Evolutionary conservation across 305 asterid genomes (phyloP).

Genomic region (Ilex paraguariensis): DNA sequence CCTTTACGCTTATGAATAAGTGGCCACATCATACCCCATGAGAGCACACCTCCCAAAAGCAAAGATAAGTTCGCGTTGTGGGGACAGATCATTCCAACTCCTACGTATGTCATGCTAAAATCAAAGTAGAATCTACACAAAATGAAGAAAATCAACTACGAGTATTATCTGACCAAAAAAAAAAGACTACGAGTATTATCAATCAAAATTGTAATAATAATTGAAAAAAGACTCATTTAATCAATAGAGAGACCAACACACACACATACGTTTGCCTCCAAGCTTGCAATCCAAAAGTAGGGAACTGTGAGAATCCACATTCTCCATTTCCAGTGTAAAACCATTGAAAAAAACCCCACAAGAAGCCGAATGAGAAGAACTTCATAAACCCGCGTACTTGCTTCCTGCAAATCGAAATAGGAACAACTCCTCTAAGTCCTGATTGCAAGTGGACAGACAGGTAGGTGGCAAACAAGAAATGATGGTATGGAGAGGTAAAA

Average conservation of each 20-base stretch:
- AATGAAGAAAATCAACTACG: neutral
- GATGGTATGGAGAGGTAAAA: neutral
- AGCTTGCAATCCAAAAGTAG: conserved; percentile 78
- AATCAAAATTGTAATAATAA: neutral
- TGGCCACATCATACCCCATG: conserved; percentile 86
- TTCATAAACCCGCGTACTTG: conserved; percentile 55
- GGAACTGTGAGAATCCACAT: conserved; percentile 70
- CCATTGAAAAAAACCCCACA: conserved; percentile 87
- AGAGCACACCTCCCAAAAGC: conserved; percentile 69
- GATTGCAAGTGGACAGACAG: neutral
- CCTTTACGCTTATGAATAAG: conserved; percentile 50
- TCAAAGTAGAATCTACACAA: conserved; percentile 68
- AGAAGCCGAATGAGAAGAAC: conserved; percentile 44
- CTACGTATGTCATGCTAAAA: conserved; percentile 77
- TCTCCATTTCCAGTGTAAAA: conserved; percentile 58
- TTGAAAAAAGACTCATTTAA: no score
- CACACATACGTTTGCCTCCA: conserved; percentile 55
- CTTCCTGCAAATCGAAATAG: conserved; percentile 36
- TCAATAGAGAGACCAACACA: neutral
- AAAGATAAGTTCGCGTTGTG: conserved; percentile 69
- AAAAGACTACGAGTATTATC: neutral
- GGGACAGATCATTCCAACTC: conserved; percentile 87
- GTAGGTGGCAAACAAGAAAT: conserved; percentile 22
- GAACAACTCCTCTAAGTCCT: neutral
- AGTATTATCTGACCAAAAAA: no score